phyloP scores from a whole-genome alignment of 2,329 filamentous ascomycete genomes.

The Tricladium varicosporioides region DNA sequence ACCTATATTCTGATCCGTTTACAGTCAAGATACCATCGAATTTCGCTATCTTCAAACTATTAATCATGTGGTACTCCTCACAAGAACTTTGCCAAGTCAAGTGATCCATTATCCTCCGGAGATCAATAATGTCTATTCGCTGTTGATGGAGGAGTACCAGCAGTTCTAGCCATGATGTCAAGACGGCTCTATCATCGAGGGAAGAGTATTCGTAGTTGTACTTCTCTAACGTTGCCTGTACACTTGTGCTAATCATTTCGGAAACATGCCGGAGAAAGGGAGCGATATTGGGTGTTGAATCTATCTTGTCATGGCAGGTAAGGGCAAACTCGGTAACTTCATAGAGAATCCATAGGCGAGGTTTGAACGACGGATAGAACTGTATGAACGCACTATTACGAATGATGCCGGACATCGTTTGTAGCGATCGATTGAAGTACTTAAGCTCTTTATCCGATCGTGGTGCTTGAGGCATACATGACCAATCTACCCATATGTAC shows the following conservation, averaged over 20 bases:
- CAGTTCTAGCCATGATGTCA: constrained; percentile 5
- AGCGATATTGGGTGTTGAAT: not conserved
- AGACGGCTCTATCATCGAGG: not conserved
- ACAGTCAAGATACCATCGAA: too few relatives aligned
- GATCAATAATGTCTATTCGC: not conserved
- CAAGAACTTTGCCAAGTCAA: too few relatives aligned
- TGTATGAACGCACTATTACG: constrained; percentile 28
- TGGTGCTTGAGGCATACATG: constrained; percentile 28
- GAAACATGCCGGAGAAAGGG: constrained; percentile 1
- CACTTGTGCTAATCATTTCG: constrained; percentile 1
- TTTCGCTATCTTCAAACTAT: too few relatives aligned
- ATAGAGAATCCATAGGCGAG: constrained; percentile 26
- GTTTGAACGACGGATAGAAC: constrained; percentile 28
- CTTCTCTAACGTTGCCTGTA: constrained; percentile 1
- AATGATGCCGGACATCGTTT: constrained; percentile 27
- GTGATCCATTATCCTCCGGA: not conserved
- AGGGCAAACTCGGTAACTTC: constrained; percentile 3
- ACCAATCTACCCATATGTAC: constrained; percentile 32
- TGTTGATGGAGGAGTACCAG: constrained; percentile 1
- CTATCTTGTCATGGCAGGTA: not conserved
- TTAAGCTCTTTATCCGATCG: constrained; percentile 19
- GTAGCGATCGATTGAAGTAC: constrained; percentile 25
- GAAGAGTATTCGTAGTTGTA: not conserved
- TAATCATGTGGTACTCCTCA: too few relatives aligned
- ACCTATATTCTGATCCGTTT: too few relatives aligned